Base-by-base conservation (phyloP, 139 green algal species). In the Volvox africanus region DNA sequence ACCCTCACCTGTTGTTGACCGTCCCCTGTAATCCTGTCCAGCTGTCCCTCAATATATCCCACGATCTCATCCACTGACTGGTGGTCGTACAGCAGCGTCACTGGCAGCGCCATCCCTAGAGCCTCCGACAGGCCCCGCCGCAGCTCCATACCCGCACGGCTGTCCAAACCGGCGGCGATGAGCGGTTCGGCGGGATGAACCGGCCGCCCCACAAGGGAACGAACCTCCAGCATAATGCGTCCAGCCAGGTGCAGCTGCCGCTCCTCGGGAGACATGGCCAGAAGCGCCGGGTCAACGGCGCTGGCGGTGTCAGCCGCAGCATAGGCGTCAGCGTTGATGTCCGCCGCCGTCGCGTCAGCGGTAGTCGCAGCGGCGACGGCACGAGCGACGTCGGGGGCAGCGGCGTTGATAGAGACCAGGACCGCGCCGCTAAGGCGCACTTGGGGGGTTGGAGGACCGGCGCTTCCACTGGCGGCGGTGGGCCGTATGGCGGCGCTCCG, bases 11-110 rank as follows among this genome's bases (percentile, higher is more conserved):
- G 75, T 1, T 55, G 65, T 9, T 73, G 21, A 24, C 11, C 65
- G 65, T 6, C 75, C 1, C 32, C 75, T 35, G 33, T 30, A 18
- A 68, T n/a, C 61, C 68, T 24, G 33, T n/a, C 22, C n/a, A 76
- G 36, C 80, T 87, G 89, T 9, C 61, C 80, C 82, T 89, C 78
- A 16, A 93, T 85, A 87, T 89, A 95, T 0, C 9, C 68, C 61
- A 91, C 94, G 50, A 97, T 96, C n/a, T 93, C 95, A 0, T 80
- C 61, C 24, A 97, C 89, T 0, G 89, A 94, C 92, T 98, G 97
- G 90, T 97, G 93, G 94, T 99, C 97, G 85, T 99, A 99, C 91
- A 99, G 92, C 88, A 98, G 92, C 0, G 96, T 98, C 30, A 96
- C 92, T 13, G 97, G 97, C 77, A 99, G 93, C 36, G 94, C 61